These are phyloP conservation scores for Ceratorhiza oryzae-sativae DNA, from an alignment of 1,284 basidiomycete genomes.

Conservation along the genomic window DNA sequence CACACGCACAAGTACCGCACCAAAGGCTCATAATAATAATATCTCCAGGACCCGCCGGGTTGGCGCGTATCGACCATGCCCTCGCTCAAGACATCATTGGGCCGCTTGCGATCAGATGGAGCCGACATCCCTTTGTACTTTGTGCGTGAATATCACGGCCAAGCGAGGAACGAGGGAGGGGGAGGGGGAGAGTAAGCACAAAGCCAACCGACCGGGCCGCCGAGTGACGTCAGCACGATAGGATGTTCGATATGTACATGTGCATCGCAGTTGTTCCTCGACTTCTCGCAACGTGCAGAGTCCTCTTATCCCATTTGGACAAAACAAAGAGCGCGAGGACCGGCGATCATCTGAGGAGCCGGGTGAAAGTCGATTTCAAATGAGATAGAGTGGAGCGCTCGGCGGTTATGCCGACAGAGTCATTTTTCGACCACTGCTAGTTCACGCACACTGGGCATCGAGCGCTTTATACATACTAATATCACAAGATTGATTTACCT, in stretches of 20 bases:
- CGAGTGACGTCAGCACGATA: slow-evolving; percentile 7
- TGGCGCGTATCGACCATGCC: not conserved
- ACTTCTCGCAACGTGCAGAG: slow-evolving; percentile 11
- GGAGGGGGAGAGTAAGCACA: not conserved
- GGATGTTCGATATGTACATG: not conserved
- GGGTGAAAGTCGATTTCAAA: not conserved
- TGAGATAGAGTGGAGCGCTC: not conserved
- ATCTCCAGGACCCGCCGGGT: not conserved
- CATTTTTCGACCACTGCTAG: not conserved
- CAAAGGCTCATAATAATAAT: not conserved
- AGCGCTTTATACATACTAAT: not conserved
- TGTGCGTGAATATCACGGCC: not conserved
- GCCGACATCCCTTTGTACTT: slow-evolving; percentile 8
- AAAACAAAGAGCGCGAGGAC: slow-evolving; percentile 24
- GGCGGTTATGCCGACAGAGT: not conserved
- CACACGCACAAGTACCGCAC: not conserved
- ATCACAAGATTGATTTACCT: too few relatives aligned
- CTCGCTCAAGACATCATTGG: not conserved
- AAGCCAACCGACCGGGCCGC: slow-evolving; percentile 5
- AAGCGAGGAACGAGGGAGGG: not conserved
- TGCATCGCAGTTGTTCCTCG: not conserved
- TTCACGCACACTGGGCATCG: not conserved
- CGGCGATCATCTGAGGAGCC: slow-evolving; percentile 17
- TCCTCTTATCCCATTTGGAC: slow-evolving; percentile 13
- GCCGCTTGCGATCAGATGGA: slow-evolving; percentile 10